Conservation (phyloP, 176 grass and related monocot species). For the Pontederia crassipes region DNA sequence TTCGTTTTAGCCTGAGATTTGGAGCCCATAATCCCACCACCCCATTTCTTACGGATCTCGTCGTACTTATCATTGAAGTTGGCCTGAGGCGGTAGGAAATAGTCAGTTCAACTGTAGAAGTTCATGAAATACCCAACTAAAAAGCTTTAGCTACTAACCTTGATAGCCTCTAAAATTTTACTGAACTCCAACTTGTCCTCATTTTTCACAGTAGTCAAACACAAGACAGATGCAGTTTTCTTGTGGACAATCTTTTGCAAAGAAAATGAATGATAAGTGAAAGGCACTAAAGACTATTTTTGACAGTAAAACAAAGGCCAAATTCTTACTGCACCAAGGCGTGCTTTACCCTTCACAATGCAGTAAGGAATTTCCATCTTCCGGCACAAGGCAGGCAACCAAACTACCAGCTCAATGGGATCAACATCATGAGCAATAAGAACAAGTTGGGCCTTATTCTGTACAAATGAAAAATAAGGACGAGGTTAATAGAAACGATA, state of each 20-base stretch:
- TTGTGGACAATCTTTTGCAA: conserved; percentile 50
- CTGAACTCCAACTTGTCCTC: conserved; percentile 79
- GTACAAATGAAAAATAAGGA: background rate
- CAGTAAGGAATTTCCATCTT: conserved; percentile 19
- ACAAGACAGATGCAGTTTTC: conserved; percentile 56
- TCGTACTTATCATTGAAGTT: conserved; percentile 63
- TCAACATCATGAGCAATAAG: conserved; percentile 67
- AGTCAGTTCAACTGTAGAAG: background rate
- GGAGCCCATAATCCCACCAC: too few relatives aligned
- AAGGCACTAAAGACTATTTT: background rate
- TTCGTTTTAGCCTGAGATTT: too few relatives aligned
- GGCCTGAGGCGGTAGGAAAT: conserved; percentile 2
- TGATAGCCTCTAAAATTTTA: conserved; percentile 74
- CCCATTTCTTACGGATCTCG: too few relatives aligned
- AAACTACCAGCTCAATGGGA: conserved; percentile 62
- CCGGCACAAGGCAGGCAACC: conserved; percentile 63
- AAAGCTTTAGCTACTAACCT: conserved; percentile 10
- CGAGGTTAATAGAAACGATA: background rate
- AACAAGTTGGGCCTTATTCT: conserved; percentile 65
- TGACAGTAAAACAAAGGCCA: background rate
- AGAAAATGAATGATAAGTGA: background rate
- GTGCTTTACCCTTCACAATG: conserved; percentile 67
- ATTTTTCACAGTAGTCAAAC: conserved; percentile 64
- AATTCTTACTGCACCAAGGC: conserved; percentile 41
- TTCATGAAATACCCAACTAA: too few relatives aligned